Evolutionary conservation across 495 filamentous ascomycete genomes (phyloP), one percentile per base, ranked within the genome.

Genomic region (Penicillium atrosanguineum): DNA sequence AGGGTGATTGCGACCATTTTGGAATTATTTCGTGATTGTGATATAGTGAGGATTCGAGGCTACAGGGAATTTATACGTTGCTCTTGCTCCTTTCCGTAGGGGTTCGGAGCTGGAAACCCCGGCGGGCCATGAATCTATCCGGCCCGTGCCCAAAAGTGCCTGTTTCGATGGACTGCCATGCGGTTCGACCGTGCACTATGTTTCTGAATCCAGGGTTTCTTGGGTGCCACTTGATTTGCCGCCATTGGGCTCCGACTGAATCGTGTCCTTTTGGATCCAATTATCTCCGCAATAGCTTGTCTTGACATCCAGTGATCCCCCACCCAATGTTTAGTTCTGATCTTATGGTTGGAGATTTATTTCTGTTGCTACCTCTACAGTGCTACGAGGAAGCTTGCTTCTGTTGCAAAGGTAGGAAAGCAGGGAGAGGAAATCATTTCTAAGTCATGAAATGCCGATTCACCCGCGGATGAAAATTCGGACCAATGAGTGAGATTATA

Each of bases 1-100:
- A 83, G 6, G 46, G 67, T 72, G 52, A 83, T 67, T 38, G 69
- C 29, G 51, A 68, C 59, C 71, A 75, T 74, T 46, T 26, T 71
- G 68, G 12, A 40, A 23, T 21, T 14, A 25, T 34, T 28, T 34
- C 12, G 38, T 31, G 23, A 6, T 12, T 41, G 12, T 25, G 37
- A n/a, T 8, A 12, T 14, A 12, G 4, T 39, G 3, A 9, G 14
- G 11, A 38, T 48, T 14, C 20, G 19, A 20, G 20, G 15, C 9
- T 15, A 16, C 25, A 21, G 15, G 44, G 15, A 11, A 29, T 46
- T 34, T 18, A 31, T 15, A 46, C 26, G 4, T 7, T 7, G 16
- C 46, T 48, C 31, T n/a, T 20, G 16, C 46, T 48, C 31, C 23
- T 25, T 36, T 43, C 25, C 26, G 29, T 31, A 12, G 1, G 25